Percentiles rank a stretch among this genome's conserved stretches.
phyloP scores from a whole-genome alignment of 2,329 filamentous ascomycete genomes.

The Epichloe typhina region DNA sequence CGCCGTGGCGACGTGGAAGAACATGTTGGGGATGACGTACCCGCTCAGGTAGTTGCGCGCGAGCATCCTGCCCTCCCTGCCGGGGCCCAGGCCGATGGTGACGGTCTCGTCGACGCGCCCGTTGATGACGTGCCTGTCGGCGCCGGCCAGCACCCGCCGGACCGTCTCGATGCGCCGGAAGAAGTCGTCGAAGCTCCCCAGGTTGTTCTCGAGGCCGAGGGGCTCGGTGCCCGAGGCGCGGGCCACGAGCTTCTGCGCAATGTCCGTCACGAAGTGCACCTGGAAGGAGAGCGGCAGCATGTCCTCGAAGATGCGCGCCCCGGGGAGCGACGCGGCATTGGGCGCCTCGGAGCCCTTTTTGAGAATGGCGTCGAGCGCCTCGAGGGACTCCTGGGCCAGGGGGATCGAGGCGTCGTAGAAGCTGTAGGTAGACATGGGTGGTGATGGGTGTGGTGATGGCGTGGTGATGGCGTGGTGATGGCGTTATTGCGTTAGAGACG shows the following conservation, averaged over 20 bases:
- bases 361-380: constrained; percentile 21
- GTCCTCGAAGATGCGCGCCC: constrained; percentile 23
- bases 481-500: constrained; percentile 9
- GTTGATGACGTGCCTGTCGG: constrained; percentile 21
- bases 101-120: constrained; percentile 16
- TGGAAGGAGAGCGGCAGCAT: constrained; percentile 32
- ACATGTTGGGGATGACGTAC: constrained; percentile 46
- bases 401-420: constrained; percentile 28
- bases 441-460: constrained; percentile 6
- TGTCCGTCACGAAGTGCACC: constrained; percentile 19
- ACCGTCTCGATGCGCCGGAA: constrained; percentile 20
- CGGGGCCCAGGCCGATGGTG: constrained; percentile 18
- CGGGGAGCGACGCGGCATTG: constrained; percentile 18
- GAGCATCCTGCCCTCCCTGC: constrained; percentile 13
- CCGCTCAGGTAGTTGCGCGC: constrained; percentile 29
- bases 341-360: constrained; percentile 22
- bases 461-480: no score
- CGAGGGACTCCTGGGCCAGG: constrained; percentile 18
- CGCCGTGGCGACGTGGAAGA: constrained; percentile 47
- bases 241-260: constrained; percentile 18
- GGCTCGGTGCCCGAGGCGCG: constrained; percentile 21
- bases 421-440: constrained; percentile 20
- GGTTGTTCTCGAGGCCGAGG: constrained; percentile 14
- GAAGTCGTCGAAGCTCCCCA: constrained; percentile 22
- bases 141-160: constrained; percentile 18